phyloP scores from a whole-genome alignment of 2,329 filamentous ascomycete genomes.

The Aspergillus niger region DNA sequence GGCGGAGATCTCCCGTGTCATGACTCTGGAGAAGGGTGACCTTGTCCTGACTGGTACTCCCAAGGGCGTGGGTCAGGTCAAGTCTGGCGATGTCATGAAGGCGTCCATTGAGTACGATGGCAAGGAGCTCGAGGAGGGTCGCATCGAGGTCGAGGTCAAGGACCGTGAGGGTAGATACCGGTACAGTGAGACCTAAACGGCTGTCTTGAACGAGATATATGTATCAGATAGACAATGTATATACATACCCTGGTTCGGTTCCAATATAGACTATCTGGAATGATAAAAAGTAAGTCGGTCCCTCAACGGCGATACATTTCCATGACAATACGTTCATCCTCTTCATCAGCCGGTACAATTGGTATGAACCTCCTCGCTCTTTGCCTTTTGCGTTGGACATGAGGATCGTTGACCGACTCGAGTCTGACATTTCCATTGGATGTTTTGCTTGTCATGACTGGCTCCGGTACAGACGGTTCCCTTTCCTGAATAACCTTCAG shows the following conservation, averaged over 20 bases:
- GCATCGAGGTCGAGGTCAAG: constrained; percentile 78
- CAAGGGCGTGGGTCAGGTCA: constrained; percentile 87
- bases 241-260: constrained; percentile 1
- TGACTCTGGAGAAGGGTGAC: constrained; percentile 90
- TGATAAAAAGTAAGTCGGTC: not conserved
- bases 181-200: constrained; percentile 67
- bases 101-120: constrained; percentile 79
- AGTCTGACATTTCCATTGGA: not conserved
- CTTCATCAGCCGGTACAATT: constrained; percentile 32
- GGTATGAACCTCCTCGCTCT: constrained; percentile 31
- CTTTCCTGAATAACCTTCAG: not conserved
- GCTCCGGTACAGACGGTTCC: not conserved
- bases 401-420: not conserved
- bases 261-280: not conserved
- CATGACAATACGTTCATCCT: constrained; percentile 24
- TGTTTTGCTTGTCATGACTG: not conserved
- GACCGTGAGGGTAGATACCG: constrained; percentile 76
- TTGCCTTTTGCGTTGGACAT: constrained; percentile 11
- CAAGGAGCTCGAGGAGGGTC: constrained; percentile 80
- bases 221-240: constrained; percentile 9
- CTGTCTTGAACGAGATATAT: not conserved
- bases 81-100: constrained; percentile 82
- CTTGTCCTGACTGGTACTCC: constrained; percentile 96
- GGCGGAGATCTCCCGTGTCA: constrained; percentile 89
- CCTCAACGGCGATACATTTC: not conserved